These are phyloP conservation scores for Choanephora cucurbitarum DNA, from an alignment of 371 early-diverging fungal genomes.

Conservation along the genomic window DNA sequence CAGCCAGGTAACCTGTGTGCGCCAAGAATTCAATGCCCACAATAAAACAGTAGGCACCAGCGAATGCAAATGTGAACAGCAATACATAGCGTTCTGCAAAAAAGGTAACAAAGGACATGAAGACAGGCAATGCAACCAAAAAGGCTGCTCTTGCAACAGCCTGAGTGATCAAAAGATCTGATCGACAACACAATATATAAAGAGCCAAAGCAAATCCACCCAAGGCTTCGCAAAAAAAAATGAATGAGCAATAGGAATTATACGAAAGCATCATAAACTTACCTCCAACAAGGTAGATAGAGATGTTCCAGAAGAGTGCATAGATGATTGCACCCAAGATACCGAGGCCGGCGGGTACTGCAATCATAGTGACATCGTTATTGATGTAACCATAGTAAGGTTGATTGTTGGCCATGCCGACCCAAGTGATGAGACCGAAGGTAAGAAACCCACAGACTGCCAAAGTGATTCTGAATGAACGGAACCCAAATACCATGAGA, in stretches of 20 bases:
- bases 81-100: conserved; percentile 23
- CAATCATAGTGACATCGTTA: conserved; percentile 25
- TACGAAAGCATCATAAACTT: neutral
- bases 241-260: neutral
- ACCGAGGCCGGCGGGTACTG: conserved; percentile 27
- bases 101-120: conserved; percentile 21
- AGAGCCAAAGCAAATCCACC: conserved; percentile 26
- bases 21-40: conserved; percentile 36
- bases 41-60: conserved; percentile 35
- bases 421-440: conserved; percentile 33
- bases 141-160: conserved; percentile 17
- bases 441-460: conserved; percentile 38
- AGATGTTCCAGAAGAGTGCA: conserved; percentile 25
- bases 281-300: conserved; percentile 21
- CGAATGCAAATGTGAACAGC: conserved; percentile 31
- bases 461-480: conserved; percentile 30
- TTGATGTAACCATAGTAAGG: conserved; percentile 30
- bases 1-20: conserved; percentile 27
- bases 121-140: conserved; percentile 18
- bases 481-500: conserved; percentile 34
- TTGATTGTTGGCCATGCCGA: conserved; percentile 29
- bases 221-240: conserved; percentile 3
- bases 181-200: conserved; percentile 22
- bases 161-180: conserved; percentile 16
- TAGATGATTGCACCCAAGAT: conserved; percentile 27